Evolutionary conservation across 352 stramenopile genomes (phyloP).

Genomic region (Phytophthora pinifolia): DNA sequence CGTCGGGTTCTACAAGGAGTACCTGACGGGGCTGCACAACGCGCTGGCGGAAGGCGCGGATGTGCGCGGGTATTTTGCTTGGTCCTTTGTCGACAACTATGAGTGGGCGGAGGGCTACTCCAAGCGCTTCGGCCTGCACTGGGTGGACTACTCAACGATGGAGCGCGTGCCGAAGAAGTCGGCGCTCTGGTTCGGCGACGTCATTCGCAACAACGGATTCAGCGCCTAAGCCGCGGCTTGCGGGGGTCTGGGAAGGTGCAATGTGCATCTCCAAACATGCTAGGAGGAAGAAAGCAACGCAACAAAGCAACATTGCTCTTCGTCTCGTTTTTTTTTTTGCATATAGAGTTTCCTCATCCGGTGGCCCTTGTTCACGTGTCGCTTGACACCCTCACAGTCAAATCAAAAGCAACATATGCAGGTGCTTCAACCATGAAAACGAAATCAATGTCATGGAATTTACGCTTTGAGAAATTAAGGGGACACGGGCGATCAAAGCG

Average conservation of each 20-base stretch:
- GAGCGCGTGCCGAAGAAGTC: constrained; percentile 73
- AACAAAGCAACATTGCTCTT: too few relatives aligned
- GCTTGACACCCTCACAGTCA: not conserved
- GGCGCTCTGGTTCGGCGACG: constrained; percentile 51
- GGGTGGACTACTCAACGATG: constrained; percentile 65
- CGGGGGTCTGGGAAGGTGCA: too few relatives aligned
- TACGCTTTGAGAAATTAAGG: too few relatives aligned
- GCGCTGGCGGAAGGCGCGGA: constrained; percentile 49
- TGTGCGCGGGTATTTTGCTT: constrained; percentile 90
- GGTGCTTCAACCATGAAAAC: too few relatives aligned
- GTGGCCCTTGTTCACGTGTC: too few relatives aligned
- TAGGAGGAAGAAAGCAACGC: too few relatives aligned
- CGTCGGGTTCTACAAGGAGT: constrained; percentile 78
- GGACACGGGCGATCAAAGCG: too few relatives aligned
- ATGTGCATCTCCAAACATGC: not conserved
- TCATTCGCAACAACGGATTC: constrained; percentile 49
- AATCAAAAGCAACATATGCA: too few relatives aligned
- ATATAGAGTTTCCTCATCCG: too few relatives aligned
- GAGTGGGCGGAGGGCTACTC: constrained; percentile 86
- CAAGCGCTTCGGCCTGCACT: constrained; percentile 65
- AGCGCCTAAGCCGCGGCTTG: constrained; percentile 1
- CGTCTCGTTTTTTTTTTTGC: too few relatives aligned
- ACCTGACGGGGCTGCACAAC: constrained; percentile 73
- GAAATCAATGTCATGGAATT: too few relatives aligned
- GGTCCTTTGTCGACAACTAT: constrained; percentile 93